Base-by-base conservation (phyloP, 768 basidiomycete species). In the Gymnopilus dilepis region DNA sequence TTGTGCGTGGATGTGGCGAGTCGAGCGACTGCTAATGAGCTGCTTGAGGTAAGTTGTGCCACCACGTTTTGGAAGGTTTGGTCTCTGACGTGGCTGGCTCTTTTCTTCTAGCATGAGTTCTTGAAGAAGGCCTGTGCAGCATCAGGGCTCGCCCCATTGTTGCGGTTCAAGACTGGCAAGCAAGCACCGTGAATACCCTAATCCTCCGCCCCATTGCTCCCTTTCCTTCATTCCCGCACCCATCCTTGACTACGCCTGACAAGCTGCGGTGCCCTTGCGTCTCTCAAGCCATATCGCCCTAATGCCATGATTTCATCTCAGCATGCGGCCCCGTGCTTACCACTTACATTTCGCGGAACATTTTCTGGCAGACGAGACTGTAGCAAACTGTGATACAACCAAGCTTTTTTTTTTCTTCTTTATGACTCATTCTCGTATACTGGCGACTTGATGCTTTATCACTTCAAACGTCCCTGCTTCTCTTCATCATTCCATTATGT, bases 1-100 rank as follows among this genome's bases (percentile, higher is more conserved):
- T 74, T 99, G 19, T 99, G 97, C 69, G 97, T 99, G 26, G 97
- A 99, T 74, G 97, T 98, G 52, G 85, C 87, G 69, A 96, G 94
- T 70, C 83, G 97, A 40, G 96, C 96, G 51, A 97, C 93, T 3
- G 94, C 92, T 61, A 86, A 85, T 62, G 94, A 96, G 78, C 74
- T 96, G 63, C 77, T 97, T 2, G 86, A 90, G 77, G 94, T 95
- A 65, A 43, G 90, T 79, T 61, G 37, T 38, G 31, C 42, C 50
- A 33, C 38, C 37, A 28, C 30, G 38, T 4, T 11, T 59, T 58
- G 58, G 55, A 13, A n/a, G 45, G 22, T 6, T 41, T 6, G 26
- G 24, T 56, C n/a, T 43, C 47, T 71, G 38, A 64, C 56, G 52
- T 26, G 13, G 65, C 37, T n/a, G 42, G 40, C 48, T 31, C 15